These are phyloP conservation scores for Lactarius deliciosus DNA, from an alignment of 768 basidiomycete species.

Conservation along the genomic window DNA sequence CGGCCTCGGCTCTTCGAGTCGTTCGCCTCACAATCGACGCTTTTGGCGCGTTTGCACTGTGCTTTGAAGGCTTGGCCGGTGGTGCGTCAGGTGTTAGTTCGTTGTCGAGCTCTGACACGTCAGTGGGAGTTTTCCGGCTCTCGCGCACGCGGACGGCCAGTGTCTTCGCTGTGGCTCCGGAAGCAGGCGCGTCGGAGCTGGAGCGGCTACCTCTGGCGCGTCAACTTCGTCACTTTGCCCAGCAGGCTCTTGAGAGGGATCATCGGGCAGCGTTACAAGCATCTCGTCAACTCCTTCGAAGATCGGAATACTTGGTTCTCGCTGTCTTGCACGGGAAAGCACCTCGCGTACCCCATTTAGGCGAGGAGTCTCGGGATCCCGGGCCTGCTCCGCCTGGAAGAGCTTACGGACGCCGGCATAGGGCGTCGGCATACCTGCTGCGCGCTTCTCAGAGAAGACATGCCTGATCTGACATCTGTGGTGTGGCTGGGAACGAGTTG, in stretches of 20 bases:
- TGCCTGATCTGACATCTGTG: conserved; percentile 37
- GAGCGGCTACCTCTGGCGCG: conserved; percentile 18
- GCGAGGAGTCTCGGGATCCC: conserved; percentile 35
- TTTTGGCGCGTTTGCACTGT: conserved; percentile 5
- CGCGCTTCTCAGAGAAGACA: conserved; percentile 32
- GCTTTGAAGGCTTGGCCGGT: conserved; percentile 11
- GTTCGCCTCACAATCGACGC: conserved; percentile 27
- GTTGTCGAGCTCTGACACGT: conserved; percentile 24
- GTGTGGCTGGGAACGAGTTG: conserved; percentile 31
- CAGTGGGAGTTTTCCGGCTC: conserved; percentile 15
- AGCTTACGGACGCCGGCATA: conserved; percentile 37
- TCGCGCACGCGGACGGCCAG: background rate
- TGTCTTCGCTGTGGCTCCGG: background rate
- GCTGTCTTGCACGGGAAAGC: conserved; percentile 32
- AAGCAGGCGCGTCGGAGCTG: conserved; percentile 1
- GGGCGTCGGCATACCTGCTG: conserved; percentile 30
- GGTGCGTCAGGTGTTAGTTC: conserved; percentile 19
- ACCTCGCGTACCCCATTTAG: conserved; percentile 39
- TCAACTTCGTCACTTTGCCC: conserved; percentile 15
- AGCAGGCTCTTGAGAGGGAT: conserved; percentile 24
- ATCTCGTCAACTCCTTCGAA: conserved; percentile 37
- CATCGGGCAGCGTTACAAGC: conserved; percentile 35
- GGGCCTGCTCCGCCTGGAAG: conserved; percentile 32
- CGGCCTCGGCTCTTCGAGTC: conserved; percentile 29
- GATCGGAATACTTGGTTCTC: conserved; percentile 31